phyloP scores from a whole-genome alignment of 768 basidiomycete species.

The Podaxis sp. region DNA sequence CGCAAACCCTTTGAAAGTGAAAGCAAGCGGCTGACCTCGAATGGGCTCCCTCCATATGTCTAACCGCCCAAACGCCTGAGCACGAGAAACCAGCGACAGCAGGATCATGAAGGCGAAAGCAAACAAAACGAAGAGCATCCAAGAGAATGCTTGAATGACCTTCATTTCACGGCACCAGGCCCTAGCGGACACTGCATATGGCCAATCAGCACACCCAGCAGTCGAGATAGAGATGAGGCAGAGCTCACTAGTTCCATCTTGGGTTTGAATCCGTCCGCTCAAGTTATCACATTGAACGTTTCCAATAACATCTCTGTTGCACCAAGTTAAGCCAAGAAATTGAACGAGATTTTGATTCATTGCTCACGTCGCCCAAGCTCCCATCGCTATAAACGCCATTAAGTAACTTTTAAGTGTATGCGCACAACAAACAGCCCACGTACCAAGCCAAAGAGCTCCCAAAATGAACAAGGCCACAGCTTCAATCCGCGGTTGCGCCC shows the following conservation, averaged over 20 bases:
- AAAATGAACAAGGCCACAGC: conserved; percentile 48
- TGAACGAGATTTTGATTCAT: background rate
- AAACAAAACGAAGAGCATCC: conserved; percentile 56
- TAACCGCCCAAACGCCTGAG: conserved; percentile 48
- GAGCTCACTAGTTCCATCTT: conserved; percentile 49
- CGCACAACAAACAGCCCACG: conserved; percentile 20
- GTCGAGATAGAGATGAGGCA: background rate
- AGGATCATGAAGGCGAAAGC: conserved; percentile 50
- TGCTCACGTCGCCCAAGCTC: conserved; percentile 67
- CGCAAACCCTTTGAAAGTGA: background rate
- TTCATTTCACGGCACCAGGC: conserved; percentile 78
- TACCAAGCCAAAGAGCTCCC: conserved; percentile 67
- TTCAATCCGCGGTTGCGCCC: conserved; percentile 66
- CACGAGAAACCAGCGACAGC: conserved; percentile 49
- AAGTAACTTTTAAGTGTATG: conserved; percentile 6
- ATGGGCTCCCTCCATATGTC: conserved; percentile 59
- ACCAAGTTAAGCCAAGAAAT: background rate
- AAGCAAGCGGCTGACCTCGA: conserved; percentile 28
- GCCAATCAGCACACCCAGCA: conserved; percentile 7
- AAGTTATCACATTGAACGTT: conserved; percentile 53
- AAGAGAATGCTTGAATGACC: conserved; percentile 73
- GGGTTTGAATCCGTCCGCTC: conserved; percentile 35
- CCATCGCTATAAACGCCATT: conserved; percentile 49
- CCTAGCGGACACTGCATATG: conserved; percentile 42
- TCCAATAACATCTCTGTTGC: conserved; percentile 64